Conservation (phyloP, 768 basidiomycete genomes). For the Coprinopsis cinerea region DNA sequence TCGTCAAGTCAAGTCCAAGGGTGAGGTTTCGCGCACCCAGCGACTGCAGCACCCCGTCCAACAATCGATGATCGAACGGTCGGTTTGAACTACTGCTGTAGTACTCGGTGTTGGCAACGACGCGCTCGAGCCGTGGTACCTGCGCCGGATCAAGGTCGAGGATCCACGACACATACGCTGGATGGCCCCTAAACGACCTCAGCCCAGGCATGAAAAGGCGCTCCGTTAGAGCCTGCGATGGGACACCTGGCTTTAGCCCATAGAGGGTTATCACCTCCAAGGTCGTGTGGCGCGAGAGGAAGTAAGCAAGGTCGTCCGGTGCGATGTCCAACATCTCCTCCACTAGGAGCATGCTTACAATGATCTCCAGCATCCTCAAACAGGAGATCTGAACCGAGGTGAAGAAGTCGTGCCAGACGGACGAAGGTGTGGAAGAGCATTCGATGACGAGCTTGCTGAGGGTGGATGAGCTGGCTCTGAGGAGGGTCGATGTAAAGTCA, state of each 20-base stretch:
- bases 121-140: background rate
- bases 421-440: background rate
- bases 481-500: background rate
- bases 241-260: background rate
- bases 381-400: background rate
- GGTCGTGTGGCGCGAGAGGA: background rate
- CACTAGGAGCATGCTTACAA: background rate
- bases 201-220: background rate
- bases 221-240: background rate
- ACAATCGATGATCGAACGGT: background rate
- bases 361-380: background rate
- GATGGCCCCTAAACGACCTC: background rate
- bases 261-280: background rate
- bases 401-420: background rate
- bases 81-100: background rate
- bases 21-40: too few relatives aligned
- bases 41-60: too few relatives aligned
- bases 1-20: too few relatives aligned
- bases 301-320: background rate
- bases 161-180: background rate
- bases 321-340: background rate
- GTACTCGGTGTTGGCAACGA: background rate
- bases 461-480: background rate
- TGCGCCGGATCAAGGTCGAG: background rate
- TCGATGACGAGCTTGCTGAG: background rate